phyloP scores from a whole-genome alignment of 2,329 filamentous ascomycete species.

The Dactylellina haptotyla region DNA sequence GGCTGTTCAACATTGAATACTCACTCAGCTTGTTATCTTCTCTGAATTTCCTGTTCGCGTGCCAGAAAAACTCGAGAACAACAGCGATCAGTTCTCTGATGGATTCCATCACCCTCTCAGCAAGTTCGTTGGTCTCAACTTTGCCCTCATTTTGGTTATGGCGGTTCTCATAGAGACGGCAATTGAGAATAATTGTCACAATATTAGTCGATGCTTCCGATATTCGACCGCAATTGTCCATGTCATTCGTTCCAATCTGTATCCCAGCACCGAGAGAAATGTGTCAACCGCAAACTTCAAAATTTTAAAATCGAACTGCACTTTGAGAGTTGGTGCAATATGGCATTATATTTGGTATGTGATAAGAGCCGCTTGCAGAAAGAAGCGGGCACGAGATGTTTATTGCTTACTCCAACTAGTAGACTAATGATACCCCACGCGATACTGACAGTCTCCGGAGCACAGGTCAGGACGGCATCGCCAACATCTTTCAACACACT shows the following conservation, averaged over 20 bases:
- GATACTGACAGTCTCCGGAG: conserved; percentile 32
- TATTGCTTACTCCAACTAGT: conserved; percentile 27
- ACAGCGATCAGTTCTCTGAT: conserved; percentile 34
- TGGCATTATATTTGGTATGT: too few species aligned
- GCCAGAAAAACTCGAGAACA: conserved; percentile 44
- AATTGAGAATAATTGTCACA: conserved; percentile 45
- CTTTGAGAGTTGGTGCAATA: too few species aligned
- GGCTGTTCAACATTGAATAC: too few species aligned
- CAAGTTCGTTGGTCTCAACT: not conserved
- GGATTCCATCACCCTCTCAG: conserved; percentile 15
- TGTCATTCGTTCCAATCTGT: conserved; percentile 37
- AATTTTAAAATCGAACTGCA: too few species aligned
- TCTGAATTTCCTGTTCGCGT: conserved; percentile 36
- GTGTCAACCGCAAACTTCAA: not conserved
- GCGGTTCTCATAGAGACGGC: conserved; percentile 45
- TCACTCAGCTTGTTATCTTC: conserved; percentile 31
- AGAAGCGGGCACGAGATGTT: too few species aligned
- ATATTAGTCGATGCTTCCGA: conserved; percentile 46
- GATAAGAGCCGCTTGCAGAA: too few species aligned
- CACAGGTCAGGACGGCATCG: conserved; percentile 30
- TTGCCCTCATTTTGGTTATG: not conserved
- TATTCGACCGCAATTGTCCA: conserved; percentile 50
- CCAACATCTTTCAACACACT: conserved; percentile 32
- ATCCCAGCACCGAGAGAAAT: not conserved
- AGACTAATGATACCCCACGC: conserved; percentile 45